Conservation (phyloP, 2,329 filamentous ascomycete genomes). For the Colletotrichum kahawae region DNA sequence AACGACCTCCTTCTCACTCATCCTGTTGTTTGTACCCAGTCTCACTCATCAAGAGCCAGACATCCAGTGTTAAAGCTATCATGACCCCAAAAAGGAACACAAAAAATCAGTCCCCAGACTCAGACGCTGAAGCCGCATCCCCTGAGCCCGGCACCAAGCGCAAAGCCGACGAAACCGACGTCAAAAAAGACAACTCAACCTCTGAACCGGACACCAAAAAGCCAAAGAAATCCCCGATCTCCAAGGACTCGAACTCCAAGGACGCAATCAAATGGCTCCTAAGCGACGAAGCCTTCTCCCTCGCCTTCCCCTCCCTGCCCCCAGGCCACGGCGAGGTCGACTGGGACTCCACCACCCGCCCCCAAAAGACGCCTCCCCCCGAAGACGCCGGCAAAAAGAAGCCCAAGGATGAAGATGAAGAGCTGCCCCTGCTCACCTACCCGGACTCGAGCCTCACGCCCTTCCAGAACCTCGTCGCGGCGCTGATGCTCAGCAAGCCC, state of each 20-base stretch:
- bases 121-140: not conserved
- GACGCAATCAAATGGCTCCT: not conserved
- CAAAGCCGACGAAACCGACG: not conserved
- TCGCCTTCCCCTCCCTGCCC: not conserved
- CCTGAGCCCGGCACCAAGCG: not conserved
- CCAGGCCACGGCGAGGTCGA: not conserved
- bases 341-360: not conserved
- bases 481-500: conserved; percentile 46
- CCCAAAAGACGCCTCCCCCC: not conserved
- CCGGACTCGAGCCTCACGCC: conserved; percentile 33
- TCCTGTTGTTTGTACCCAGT: not conserved
- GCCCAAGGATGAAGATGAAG: not conserved
- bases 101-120: not conserved
- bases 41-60: too few species aligned
- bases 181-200: not conserved
- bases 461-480: conserved; percentile 49
- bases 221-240: not conserved
- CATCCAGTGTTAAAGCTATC: too few species aligned
- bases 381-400: not conserved
- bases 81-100: not conserved
- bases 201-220: not conserved
- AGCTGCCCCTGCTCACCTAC: not conserved
- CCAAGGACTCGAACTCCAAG: too few species aligned
- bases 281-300: not conserved
- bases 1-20: not conserved